These are phyloP conservation scores for Berkeleyomyces rouxiae DNA, from an alignment of 2,329 filamentous ascomycete genomes.

Conservation along the genomic window DNA sequence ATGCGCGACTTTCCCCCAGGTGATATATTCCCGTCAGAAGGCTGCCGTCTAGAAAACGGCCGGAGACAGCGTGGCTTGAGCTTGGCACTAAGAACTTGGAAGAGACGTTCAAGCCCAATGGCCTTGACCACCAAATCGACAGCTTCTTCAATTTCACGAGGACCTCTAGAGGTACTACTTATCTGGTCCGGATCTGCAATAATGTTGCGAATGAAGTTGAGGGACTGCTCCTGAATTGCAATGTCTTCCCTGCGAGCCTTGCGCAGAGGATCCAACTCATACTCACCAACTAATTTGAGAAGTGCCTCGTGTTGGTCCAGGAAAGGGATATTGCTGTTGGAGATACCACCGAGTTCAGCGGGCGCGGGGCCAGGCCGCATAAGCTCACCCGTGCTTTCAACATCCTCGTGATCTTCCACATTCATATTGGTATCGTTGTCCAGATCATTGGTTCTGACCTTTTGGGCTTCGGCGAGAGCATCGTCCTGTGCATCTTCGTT, in stretches of 20 bases:
- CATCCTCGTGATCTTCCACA: constrained; percentile 43
- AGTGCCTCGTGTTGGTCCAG: constrained; percentile 1
- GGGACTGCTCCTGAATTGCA: constrained; percentile 75
- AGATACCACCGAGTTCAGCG: constrained; percentile 3
- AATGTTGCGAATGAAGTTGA: constrained; percentile 80
- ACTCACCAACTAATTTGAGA: background rate
- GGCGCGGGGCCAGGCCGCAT: constrained; percentile 1
- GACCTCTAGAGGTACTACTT: constrained; percentile 23
- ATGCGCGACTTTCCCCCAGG: constrained; percentile 28
- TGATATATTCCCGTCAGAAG: constrained; percentile 14
- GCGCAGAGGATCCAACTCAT: constrained; percentile 20
- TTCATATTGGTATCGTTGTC: constrained; percentile 29
- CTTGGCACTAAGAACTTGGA: constrained; percentile 66
- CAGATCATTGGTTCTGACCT: background rate
- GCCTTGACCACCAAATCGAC: constrained; percentile 68
- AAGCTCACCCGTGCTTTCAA: constrained; percentile 24
- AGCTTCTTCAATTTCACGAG: constrained; percentile 46
- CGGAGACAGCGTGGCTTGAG: constrained; percentile 45
- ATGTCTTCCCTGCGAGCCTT: constrained; percentile 62
- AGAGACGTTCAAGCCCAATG: constrained; percentile 61
- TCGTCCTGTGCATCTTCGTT: constrained; percentile 32
- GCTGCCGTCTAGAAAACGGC: constrained; percentile 30
- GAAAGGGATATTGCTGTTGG: constrained; percentile 3
- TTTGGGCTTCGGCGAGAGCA: constrained; percentile 23
- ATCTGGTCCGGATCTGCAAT: constrained; percentile 26